A percentile compares a stretch with the other conserved stretches of the same genome.
These are phyloP conservation scores for Cordyceps fumosorosea DNA, from an alignment of 2,329 filamentous ascomycete species.

Conservation along the genomic window DNA sequence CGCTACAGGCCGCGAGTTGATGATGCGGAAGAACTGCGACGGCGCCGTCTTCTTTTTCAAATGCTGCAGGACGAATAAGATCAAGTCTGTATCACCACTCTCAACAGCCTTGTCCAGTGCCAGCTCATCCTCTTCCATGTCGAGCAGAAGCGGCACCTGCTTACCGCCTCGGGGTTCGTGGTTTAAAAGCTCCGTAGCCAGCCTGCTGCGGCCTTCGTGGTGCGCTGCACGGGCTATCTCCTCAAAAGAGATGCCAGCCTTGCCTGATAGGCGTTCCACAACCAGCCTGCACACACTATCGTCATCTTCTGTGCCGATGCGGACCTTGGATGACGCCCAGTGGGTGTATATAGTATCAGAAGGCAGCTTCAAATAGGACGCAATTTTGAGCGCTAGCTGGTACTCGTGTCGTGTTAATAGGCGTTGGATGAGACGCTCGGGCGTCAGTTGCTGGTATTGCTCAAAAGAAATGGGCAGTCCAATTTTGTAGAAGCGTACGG, in stretches of 20 bases:
- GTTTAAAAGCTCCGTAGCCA: constrained; percentile 86
- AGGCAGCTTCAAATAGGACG: constrained; percentile 77
- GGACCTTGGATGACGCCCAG: constrained; percentile 94
- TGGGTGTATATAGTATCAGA: constrained; percentile 91
- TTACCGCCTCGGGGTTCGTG: constrained; percentile 92
- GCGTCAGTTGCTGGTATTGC: constrained; percentile 84
- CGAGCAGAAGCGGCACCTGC: constrained; percentile 86
- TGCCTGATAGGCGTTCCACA: constrained; percentile 78
- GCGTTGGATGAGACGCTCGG: constrained; percentile 78
- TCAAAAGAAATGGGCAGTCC: constrained; percentile 88
- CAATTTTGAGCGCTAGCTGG: constrained; percentile 79
- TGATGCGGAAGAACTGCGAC: constrained; percentile 84
- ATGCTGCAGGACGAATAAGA: constrained; percentile 82
- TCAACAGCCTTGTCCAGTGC: constrained; percentile 95
- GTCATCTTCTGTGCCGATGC: constrained; percentile 76
- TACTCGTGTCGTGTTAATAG: constrained; percentile 88
- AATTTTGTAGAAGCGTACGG: constrained; percentile 83
- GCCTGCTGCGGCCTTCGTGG: constrained; percentile 81
- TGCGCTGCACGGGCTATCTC: constrained; percentile 88
- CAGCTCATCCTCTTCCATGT: constrained; percentile 92
- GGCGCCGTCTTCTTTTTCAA: constrained; percentile 86
- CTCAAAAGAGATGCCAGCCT: constrained; percentile 91
- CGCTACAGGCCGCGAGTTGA: constrained; percentile 78
- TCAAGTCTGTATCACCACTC: constrained; percentile 87
- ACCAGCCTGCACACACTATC: constrained; percentile 81